Conservation (phyloP, 1,139 yeast genomes). For the Suhomyces taliae region DNA sequence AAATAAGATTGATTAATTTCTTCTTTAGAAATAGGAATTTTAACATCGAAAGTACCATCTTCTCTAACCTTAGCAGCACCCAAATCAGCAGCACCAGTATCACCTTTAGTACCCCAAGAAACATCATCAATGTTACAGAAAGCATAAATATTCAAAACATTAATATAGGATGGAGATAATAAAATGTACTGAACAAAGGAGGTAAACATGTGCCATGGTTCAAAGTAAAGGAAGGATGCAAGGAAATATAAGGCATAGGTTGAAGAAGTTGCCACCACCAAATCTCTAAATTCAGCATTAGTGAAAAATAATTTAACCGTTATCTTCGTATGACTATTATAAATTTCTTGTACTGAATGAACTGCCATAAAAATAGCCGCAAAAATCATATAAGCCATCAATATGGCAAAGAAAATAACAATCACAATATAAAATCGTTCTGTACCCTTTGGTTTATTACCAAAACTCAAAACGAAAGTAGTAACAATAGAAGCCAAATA, state of each 20-base stretch:
- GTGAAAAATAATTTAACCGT: constrained; percentile 42
- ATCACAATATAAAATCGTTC: constrained; percentile 79
- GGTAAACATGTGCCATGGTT: constrained; percentile 55
- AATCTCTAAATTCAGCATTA: constrained; percentile 46
- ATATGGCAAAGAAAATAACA: constrained; percentile 82
- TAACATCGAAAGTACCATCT: constrained; percentile 65
- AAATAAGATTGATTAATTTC: constrained; percentile 63
- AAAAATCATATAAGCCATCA: constrained; percentile 90
- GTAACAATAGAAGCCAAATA: constrained; percentile 87
- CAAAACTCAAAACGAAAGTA: constrained; percentile 87
- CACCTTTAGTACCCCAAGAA: constrained; percentile 55
- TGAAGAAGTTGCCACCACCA: constrained; percentile 49
- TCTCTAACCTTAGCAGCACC: constrained; percentile 64
- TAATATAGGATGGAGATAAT: constrained; percentile 48
- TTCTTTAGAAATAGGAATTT: constrained; percentile 62
- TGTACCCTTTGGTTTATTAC: constrained; percentile 93
- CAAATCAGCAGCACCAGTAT: constrained; percentile 44
- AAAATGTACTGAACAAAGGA: constrained; percentile 47
- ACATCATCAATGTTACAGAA: constrained; percentile 53
- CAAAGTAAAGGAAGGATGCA: constrained; percentile 48
- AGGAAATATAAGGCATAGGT: constrained; percentile 49
- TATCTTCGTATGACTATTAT: constrained; percentile 28
- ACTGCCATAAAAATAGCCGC: constrained; percentile 53
- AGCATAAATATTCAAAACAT: constrained; percentile 50
- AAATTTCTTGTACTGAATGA: constrained; percentile 40